phyloP scores from a whole-genome alignment of 2,329 filamentous ascomycete genomes.

The Microcyclosporella mali region DNA sequence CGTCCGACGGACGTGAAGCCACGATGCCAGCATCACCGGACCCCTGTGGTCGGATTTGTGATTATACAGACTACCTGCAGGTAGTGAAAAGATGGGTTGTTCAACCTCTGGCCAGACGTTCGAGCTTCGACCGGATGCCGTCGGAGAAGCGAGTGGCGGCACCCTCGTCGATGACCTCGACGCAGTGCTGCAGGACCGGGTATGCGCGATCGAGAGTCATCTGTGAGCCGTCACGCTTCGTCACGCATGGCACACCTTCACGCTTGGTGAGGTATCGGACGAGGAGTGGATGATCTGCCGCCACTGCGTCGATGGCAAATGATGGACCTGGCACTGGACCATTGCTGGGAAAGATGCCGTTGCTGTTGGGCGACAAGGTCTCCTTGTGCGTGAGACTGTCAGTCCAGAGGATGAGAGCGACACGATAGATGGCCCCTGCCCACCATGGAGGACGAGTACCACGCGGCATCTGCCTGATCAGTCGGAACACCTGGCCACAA shows the following conservation, averaged over 20 bases:
- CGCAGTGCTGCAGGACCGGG: slow-evolving; percentile 46
- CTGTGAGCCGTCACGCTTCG: slow-evolving; percentile 44
- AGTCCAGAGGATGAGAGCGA: slow-evolving; percentile 56
- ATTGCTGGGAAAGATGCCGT: slow-evolving; percentile 31
- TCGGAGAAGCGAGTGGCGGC: slow-evolving; percentile 48
- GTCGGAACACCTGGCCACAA: slow-evolving; percentile 59
- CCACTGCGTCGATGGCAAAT: slow-evolving; percentile 47
- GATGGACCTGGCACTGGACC: slow-evolving; percentile 30
- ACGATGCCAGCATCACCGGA: no score
- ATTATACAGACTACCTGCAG: no score
- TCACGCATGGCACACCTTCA: slow-evolving; percentile 49
- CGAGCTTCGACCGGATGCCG: slow-evolving; percentile 50
- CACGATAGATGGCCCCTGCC: slow-evolving; percentile 65
- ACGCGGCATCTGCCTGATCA: slow-evolving; percentile 55
- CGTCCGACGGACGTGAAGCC: no score
- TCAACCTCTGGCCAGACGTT: slow-evolving; percentile 37
- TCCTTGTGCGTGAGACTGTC: slow-evolving; percentile 53
- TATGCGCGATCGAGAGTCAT: slow-evolving; percentile 44
- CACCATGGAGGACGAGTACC: slow-evolving; percentile 63
- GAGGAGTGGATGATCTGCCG: slow-evolving; percentile 47
- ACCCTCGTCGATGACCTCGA: slow-evolving; percentile 50
- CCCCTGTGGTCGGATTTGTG: no score
- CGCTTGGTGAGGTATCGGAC: slow-evolving; percentile 48
- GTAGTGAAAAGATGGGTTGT: background rate
- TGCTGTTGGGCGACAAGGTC: slow-evolving; percentile 29